Evolutionary conservation across 139 green algal species (phyloP), one percentile per base, ranked within the genome.

Genomic region (Picochlorum sp.): DNA sequence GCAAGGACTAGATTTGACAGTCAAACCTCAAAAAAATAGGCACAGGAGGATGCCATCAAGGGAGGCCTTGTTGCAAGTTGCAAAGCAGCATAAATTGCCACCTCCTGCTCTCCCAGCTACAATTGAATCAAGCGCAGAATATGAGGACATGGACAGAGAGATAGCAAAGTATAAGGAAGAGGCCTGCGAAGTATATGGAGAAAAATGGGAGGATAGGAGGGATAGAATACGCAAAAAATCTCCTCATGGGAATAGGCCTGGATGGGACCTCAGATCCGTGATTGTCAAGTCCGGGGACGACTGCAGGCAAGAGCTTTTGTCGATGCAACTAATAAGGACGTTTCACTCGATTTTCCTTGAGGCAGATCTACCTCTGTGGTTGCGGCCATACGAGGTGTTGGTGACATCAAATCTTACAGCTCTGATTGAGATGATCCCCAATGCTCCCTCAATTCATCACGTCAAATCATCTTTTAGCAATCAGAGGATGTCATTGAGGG

Each of bases 221-320:
- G 58, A 52, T 44, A 75, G 88, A 13, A 77, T 98, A 24, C 73
- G 88, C 58, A 16, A 56, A 14, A 63, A 80, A 45, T 91, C 83
- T 11, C 90, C 88, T 4, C 86, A 90, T 60, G 92, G 91, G 57
- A 14, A 60, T 24, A 75, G 80, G 3, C 73, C 82, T 6, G 89
- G 88, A 15, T 98, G 93, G 93, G 78, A 82, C 45, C 59, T 98
- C 65, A 68, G 83, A 7, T 82, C 75, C n/a, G 76, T 96, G n/a
- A 97, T 99, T 62, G 90, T 99, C n/a, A 99, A 99, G 77, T 84
- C 72, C 26, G 93, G 93, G 0, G 93, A 99, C 67, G 94, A 99
- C 76, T 98, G 93, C 77, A 70, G 93, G 16, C 93, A 98, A 78
- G 93, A 98, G 83, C 80, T 96, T 55, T 81, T 98, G 62, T 93